Evolutionary conservation across 192 early-diverging fungal species (phyloP).

Genomic region (Phycomyces nitens): DNA sequence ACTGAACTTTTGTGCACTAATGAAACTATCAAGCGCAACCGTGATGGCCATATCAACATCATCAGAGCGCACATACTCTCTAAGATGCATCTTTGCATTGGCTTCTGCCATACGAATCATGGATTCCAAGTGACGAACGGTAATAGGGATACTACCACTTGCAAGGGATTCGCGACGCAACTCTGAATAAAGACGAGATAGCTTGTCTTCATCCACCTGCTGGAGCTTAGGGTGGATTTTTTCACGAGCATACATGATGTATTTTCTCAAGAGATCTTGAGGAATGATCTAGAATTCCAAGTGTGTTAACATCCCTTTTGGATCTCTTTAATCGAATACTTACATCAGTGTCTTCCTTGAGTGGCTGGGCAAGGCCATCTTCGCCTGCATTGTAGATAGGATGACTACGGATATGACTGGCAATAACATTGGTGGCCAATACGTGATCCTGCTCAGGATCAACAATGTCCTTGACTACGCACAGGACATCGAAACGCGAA

Average conservation of each 20-base stretch:
- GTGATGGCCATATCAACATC: constrained; percentile 93
- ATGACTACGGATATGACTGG: constrained; percentile 89
- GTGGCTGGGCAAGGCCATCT: constrained; percentile 29
- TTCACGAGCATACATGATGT: constrained; percentile 84
- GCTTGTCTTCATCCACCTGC: constrained; percentile 84
- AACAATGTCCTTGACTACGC: constrained; percentile 91
- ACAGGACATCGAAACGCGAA: constrained; percentile 96
- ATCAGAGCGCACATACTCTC: constrained; percentile 83
- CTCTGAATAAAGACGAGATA: constrained; percentile 87
- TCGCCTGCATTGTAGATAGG: constrained; percentile 53
- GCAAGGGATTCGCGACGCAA: constrained; percentile 81
- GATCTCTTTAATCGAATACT: too few relatives aligned
- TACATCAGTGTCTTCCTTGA: constrained; percentile 56
- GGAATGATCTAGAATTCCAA: constrained; percentile 60
- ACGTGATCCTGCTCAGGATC: constrained; percentile 88
- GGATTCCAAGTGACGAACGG: constrained; percentile 83
- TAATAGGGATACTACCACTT: constrained; percentile 78
- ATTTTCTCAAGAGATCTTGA: constrained; percentile 80
- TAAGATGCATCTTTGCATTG: constrained; percentile 94
- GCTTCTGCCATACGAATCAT: constrained; percentile 86
- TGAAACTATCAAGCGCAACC: constrained; percentile 85
- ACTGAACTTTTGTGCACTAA: constrained; percentile 89
- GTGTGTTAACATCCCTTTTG: not conserved
- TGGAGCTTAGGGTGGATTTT: constrained; percentile 74
- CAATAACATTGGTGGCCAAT: constrained; percentile 90